Percentiles rank a stretch among this genome's conserved stretches.
Evolutionary conservation across 176 grass and related monocot species (phyloP).

Genomic region (Tillandsia fasciculata): DNA sequence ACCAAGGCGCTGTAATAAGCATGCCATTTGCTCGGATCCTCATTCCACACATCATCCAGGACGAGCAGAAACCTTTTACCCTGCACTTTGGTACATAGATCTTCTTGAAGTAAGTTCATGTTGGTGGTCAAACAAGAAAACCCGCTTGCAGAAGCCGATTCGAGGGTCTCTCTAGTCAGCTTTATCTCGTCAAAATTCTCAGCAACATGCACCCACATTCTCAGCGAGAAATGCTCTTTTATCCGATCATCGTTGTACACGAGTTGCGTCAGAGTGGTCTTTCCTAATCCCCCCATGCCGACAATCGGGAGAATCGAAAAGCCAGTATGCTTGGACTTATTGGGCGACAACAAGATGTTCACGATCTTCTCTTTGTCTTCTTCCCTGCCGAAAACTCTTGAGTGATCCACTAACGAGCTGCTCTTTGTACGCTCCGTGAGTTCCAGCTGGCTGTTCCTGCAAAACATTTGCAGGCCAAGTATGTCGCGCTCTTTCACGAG

Average conservation of each 20-base stretch:
- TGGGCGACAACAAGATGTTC: conserved; percentile 24
- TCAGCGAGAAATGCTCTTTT: conserved; percentile 48
- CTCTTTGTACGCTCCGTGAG: conserved; percentile 36
- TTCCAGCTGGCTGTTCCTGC: conserved; percentile 17
- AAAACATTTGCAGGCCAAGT: conserved; percentile 35
- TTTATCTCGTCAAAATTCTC: conserved; percentile 65
- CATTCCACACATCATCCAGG: conserved; percentile 84
- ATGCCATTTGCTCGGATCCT: conserved; percentile 51
- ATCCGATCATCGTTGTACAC: conserved; percentile 65
- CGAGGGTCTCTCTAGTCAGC: conserved; percentile 57
- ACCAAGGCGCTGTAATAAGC: conserved; percentile 40
- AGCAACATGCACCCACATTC: conserved; percentile 67
- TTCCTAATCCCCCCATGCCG: conserved; percentile 74
- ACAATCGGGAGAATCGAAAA: conserved; percentile 55
- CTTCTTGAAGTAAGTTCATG: conserved; percentile 61
- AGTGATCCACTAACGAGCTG: conserved; percentile 53
- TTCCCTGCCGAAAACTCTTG: conserved; percentile 53
- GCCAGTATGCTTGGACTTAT: conserved; percentile 1
- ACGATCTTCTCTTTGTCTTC: conserved; percentile 55
- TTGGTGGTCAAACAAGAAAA: conserved; percentile 33
- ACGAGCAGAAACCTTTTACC: conserved; percentile 68
- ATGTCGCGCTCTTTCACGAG: conserved; percentile 44
- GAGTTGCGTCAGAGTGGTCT: conserved; percentile 58
- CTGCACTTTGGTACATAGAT: conserved; percentile 41
- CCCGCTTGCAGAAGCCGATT: conserved; percentile 33